A percentile compares a stretch with the other conserved stretches of the same genome.
These are phyloP conservation scores for Fusarium coffeatum DNA, from an alignment of 2,329 filamentous ascomycete genomes.

Conservation along the genomic window DNA sequence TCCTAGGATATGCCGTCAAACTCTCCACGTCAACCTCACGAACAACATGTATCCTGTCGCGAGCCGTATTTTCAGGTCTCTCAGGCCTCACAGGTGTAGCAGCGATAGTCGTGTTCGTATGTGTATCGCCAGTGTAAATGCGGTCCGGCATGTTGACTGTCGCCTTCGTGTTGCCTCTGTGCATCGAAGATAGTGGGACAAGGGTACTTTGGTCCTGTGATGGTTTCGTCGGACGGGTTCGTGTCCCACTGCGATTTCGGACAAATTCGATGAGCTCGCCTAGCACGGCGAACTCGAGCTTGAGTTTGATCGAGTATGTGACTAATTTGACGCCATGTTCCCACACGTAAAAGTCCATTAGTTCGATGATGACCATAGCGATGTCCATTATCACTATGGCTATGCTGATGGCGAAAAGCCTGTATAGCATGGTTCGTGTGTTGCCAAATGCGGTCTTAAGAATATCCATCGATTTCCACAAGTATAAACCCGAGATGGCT, in stretches of 20 bases:
- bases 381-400: conserved; percentile 58
- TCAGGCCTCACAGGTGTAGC: neutral
- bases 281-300: conserved; percentile 53
- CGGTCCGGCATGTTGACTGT: neutral
- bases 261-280: conserved; percentile 52
- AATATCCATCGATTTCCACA: conserved; percentile 30
- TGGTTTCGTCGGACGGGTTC: neutral
- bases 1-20: neutral
- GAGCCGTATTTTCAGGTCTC: neutral
- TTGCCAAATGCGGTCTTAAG: conserved; percentile 28
- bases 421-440: conserved; percentile 24
- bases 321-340: conserved; percentile 52
- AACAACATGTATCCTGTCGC: conserved; percentile 25
- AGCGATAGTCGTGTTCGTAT: conserved; percentile 3
- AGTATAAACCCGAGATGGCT: conserved; percentile 18
- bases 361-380: conserved; percentile 50
- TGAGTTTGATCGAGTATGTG: conserved; percentile 53
- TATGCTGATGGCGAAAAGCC: conserved; percentile 53
- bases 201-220: neutral
- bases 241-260: conserved; percentile 31
- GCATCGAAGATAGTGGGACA: conserved; percentile 18
- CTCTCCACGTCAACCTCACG: conserved; percentile 33
- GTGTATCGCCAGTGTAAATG: neutral
- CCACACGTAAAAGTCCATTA: conserved; percentile 47
- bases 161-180: neutral